These are phyloP conservation scores for Suillus weaverae DNA, from an alignment of 768 basidiomycete genomes.

Conservation along the genomic window DNA sequence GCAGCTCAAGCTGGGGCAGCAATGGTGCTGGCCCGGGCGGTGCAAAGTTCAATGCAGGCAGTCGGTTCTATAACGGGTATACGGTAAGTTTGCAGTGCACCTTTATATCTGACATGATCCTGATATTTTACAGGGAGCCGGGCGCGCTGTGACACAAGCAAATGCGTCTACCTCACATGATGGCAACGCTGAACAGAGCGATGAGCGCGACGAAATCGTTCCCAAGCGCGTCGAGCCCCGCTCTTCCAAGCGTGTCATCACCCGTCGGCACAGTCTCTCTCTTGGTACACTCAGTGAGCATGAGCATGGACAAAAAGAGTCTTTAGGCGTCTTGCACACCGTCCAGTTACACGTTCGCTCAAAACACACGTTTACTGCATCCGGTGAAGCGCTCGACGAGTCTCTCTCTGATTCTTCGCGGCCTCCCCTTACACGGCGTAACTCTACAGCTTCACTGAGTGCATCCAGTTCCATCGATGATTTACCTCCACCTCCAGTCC, in stretches of 20 bases:
- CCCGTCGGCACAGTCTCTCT: conserved; percentile 63
- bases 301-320: conserved; percentile 37
- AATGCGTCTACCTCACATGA: conserved; percentile 61
- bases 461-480: conserved; percentile 21
- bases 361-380: conserved; percentile 53
- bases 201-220: conserved; percentile 58
- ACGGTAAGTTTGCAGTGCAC: conserved; percentile 45
- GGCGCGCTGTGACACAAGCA: conserved; percentile 72
- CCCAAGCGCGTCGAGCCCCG: conserved; percentile 32
- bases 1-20: conserved; percentile 52
- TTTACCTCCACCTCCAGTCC: conserved; percentile 19
- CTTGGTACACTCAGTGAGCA: conserved; percentile 41
- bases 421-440: conserved; percentile 44
- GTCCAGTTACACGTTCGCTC: conserved; percentile 65
- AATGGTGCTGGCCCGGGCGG: conserved; percentile 69
- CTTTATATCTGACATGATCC: conserved; percentile 5
- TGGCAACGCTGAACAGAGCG: conserved; percentile 43
- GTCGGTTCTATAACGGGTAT: conserved; percentile 69
- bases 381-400: conserved; percentile 21
- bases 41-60: conserved; percentile 69
- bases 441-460: conserved; percentile 43
- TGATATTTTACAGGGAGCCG: conserved; percentile 51
- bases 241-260: conserved; percentile 43
- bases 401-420: conserved; percentile 22
- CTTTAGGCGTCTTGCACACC: conserved; percentile 56